A percentile compares a stretch with the other conserved stretches of the same genome.
Conservation (phyloP, 2,329 filamentous ascomycete genomes). For the Periconia digitata region DNA sequence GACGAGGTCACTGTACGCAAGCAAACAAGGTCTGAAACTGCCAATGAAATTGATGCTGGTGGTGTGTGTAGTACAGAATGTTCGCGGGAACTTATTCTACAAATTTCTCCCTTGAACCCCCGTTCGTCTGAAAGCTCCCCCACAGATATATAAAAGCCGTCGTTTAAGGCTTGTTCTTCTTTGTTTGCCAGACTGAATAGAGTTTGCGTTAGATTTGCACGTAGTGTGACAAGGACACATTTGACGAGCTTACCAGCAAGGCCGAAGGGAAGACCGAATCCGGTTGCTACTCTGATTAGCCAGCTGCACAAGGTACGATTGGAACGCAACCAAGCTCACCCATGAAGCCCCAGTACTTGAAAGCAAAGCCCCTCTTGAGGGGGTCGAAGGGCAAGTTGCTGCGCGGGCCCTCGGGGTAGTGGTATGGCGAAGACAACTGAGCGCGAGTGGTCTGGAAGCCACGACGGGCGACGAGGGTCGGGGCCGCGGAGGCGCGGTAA, state of each 20-base stretch:
- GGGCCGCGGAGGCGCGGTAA: slow-evolving; percentile 62
- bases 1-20: slow-evolving; percentile 2
- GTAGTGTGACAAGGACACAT: not conserved
- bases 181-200: slow-evolving; percentile 64
- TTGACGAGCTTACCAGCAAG: slow-evolving; percentile 59
- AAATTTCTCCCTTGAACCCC: slow-evolving; percentile 15
- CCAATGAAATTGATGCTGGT: slow-evolving; percentile 40
- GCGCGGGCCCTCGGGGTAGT: slow-evolving; percentile 96
- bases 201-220: slow-evolving; percentile 19
- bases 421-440: slow-evolving; percentile 87
- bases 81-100: slow-evolving; percentile 37
- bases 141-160: slow-evolving; percentile 9
- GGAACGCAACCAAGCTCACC: slow-evolving; percentile 50
- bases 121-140: slow-evolving; percentile 4
- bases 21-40: slow-evolving; percentile 18
- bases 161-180: slow-evolving; percentile 57
- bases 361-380: slow-evolving; percentile 78
- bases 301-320: slow-evolving; percentile 4
- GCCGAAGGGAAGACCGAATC: slow-evolving; percentile 62
- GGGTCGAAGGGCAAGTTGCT: slow-evolving; percentile 98
- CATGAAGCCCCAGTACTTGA: slow-evolving; percentile 83
- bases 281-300: slow-evolving; percentile 55
- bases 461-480: slow-evolving; percentile 76
- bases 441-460: slow-evolving; percentile 90
- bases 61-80: slow-evolving; percentile 37